Base-by-base conservation (phyloP, 371 early-diverging fungal genomes). In the Mortierella polycephala region DNA sequence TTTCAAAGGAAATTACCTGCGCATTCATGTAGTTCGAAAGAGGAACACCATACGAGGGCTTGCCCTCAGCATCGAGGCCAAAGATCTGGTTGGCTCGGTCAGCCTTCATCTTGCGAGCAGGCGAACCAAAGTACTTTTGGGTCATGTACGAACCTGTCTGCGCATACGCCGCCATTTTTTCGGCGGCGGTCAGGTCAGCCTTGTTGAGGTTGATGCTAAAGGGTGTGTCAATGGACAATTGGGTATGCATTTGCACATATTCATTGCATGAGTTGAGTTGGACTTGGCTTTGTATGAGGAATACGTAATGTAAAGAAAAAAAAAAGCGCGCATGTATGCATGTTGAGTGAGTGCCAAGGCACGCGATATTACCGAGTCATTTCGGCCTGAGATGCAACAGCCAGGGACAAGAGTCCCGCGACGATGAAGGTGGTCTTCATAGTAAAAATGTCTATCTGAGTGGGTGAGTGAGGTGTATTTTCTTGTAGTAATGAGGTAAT, bases 1-100 rank as follows among this genome's bases (percentile, higher is more conserved):
- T 30, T 30, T 30, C 30, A 30, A 30, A 2, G 1, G 30, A 30
- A 16, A 46, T 66, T 85, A 90, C 90, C 86, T 97, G 98, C 30
- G 97, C 98, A 80, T 99, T 96, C 94, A 95, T 91, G 76, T 91
- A 98, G 88, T 98, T 95, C 61, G 93, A 91, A 41, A 96, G 86
- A 37, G 98, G 96, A 20, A 96, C 92, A 53, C 94, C 93, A 75
- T 93, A 93, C 11, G 89, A 75, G 14, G 84, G 86, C 23, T 81
- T 82, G 66, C 90, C 92, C 54, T 87, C 85, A 7, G 82, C 72
- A 69, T 89, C 85, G 7, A 73, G 51, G 46, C 84, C 81, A 58
- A 86, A 81, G 47, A 84, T 69, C 60, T 87, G 84, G 47, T 79
- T 76, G 47, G 79, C 83, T 61, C 84, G 82, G 23, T 74, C 69